These are phyloP conservation scores for Xylariaceae sp. DNA, from an alignment of 2,329 filamentous ascomycete genomes.

Conservation along the genomic window DNA sequence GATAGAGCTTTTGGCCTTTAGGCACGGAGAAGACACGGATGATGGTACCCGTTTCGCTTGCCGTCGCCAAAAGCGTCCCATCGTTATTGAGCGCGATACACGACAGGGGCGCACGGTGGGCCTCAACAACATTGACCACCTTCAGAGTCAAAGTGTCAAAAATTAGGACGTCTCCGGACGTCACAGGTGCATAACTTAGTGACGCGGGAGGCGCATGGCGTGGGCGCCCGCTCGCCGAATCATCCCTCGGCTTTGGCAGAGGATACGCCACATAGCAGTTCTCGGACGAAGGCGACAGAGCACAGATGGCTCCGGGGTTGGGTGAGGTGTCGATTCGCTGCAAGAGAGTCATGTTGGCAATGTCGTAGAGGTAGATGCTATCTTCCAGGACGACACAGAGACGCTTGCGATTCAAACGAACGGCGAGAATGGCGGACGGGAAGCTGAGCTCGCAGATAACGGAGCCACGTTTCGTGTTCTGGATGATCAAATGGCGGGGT, in stretches of 20 bases:
- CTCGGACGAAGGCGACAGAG: conserved; percentile 88
- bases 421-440: conserved; percentile 89
- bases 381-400: conserved; percentile 91
- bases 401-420: conserved; percentile 89
- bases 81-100: conserved; percentile 90
- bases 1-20: conserved; percentile 85
- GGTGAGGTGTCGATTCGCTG: conserved; percentile 91
- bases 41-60: conserved; percentile 95
- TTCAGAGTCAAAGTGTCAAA: conserved; percentile 88
- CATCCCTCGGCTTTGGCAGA: conserved; percentile 66
- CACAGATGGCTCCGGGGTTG: conserved; percentile 86
- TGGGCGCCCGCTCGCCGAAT: conserved; percentile 54
- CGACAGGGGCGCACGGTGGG: conserved; percentile 85
- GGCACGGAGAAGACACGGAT: conserved; percentile 94
- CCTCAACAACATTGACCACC: conserved; percentile 91
- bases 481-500: conserved; percentile 86
- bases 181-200: conserved; percentile 67
- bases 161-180: conserved; percentile 85
- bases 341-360: conserved; percentile 94
- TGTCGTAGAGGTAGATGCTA: conserved; percentile 97
- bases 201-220: conserved; percentile 79
- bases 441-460: conserved; percentile 99
- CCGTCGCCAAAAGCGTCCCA: conserved; percentile 84
- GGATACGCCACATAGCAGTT: conserved; percentile 96
- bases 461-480: conserved; percentile 81